Evolutionary conservation across 495 filamentous ascomycete genomes (phyloP).

Genomic region (Penicillium soppii): DNA sequence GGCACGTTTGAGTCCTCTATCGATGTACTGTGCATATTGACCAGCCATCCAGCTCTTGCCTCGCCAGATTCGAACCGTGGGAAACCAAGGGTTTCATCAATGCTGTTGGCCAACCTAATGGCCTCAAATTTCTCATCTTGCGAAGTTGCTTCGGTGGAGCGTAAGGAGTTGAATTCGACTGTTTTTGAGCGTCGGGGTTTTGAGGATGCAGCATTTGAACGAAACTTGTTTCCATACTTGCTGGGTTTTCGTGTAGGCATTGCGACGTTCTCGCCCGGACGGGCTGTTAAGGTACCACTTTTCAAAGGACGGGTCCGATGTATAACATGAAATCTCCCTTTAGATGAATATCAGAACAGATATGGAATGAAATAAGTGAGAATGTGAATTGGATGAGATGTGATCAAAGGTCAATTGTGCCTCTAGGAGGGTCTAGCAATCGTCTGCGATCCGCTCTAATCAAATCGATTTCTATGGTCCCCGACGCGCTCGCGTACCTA

Average conservation of each 20-base stretch:
- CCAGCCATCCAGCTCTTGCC: constrained; percentile 86
- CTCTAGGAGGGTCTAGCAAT: constrained; percentile 17
- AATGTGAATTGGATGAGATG: not conserved
- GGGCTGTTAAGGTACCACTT: constrained; percentile 20
- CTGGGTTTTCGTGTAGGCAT: constrained; percentile 60
- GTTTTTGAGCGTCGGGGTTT: constrained; percentile 64
- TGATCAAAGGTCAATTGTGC: constrained; percentile 11
- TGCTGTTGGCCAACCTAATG: constrained; percentile 76
- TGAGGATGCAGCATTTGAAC: constrained; percentile 48
- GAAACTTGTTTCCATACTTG: constrained; percentile 56
- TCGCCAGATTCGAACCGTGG: constrained; percentile 86
- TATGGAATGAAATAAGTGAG: not conserved
- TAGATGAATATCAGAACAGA: constrained; percentile 4
- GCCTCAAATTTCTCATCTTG: constrained; percentile 85
- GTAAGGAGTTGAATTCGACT: constrained; percentile 71
- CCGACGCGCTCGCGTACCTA: constrained; percentile 41
- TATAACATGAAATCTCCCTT: constrained; percentile 34
- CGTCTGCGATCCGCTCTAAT: constrained; percentile 18
- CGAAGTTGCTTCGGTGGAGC: constrained; percentile 77
- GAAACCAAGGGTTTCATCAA: constrained; percentile 95
- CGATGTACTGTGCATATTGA: constrained; percentile 88
- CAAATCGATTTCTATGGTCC: constrained; percentile 22
- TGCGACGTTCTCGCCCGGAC: constrained; percentile 31
- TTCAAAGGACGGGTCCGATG: constrained; percentile 6
- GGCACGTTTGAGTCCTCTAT: constrained; percentile 81